Conservation (phyloP, 2,329 filamentous ascomycete species). For the Fusarium chuoi region DNA sequence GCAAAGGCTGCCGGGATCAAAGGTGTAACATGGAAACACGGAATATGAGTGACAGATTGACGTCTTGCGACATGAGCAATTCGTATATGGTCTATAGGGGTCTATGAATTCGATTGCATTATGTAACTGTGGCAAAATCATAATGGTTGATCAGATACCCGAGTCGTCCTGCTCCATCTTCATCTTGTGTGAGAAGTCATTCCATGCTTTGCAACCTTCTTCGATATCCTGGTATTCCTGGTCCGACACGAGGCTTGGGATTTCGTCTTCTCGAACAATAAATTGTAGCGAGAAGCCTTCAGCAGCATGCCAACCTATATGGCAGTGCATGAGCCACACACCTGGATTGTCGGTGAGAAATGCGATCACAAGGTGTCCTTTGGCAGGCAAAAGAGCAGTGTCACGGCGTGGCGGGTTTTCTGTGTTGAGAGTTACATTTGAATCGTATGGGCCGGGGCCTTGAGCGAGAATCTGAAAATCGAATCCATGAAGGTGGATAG, state of each 20-base stretch:
- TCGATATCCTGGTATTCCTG: constrained; percentile 22
- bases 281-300: constrained; percentile 41
- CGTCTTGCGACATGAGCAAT: neutral
- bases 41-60: neutral
- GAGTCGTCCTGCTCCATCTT: constrained; percentile 36
- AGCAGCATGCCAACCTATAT: constrained; percentile 50
- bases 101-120: constrained; percentile 2
- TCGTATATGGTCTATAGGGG: constrained; percentile 6
- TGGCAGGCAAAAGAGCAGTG: constrained; percentile 58
- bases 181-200: constrained; percentile 16
- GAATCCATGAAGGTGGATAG: constrained; percentile 52
- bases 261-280: constrained; percentile 38
- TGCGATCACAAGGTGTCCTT: constrained; percentile 60
- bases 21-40: neutral
- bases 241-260: constrained; percentile 25
- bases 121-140: neutral
- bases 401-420: constrained; percentile 64
- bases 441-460: constrained; percentile 38
- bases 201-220: constrained; percentile 28
- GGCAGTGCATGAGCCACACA: constrained; percentile 62
- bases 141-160: constrained; percentile 18
- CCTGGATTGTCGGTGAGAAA: constrained; percentile 62
- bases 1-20: neutral
- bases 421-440: constrained; percentile 31
- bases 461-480: constrained; percentile 48